Evolutionary conservation across 257 asterid species (phyloP), one percentile per base, ranked within the genome.

Genomic region (Ophiorrhiza pumila): DNA sequence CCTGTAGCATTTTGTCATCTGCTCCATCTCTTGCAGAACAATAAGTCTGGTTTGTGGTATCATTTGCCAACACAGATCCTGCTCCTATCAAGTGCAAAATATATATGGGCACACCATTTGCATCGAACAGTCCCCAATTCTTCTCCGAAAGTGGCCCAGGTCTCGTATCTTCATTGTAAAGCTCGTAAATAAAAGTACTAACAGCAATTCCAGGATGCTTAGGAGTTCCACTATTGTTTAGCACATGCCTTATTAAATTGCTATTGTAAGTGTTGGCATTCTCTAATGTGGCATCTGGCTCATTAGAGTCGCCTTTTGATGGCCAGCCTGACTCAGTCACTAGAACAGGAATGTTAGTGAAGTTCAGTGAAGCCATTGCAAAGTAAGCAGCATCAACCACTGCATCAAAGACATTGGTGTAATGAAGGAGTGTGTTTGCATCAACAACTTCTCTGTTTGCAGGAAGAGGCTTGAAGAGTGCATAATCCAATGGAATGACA

Each of bases 321-420:
- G 98, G 98, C 98, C 98, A 93, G 1, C 98, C 98, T 0, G 98
- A 80, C 72, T 93, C 98, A 0, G 96, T 89, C 79, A 91, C 97
- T 67, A 87, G 15, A 42, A 93, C 83, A 1, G 98, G 98, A 37
- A 93, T 78, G 47, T 91, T 93, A 0, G 97, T 93, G 90, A 93
- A 80, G 79, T 93, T 91, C 5, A 93, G 85, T 63, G 86, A 84
- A 23, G 81, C 74, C 96, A 93, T 87, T 0, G 98, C 97, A 58
- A 85, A 93, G 74, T 91, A 93, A 4, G 97, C 94, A 5, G 98
- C 98, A 73, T 93, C 98, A 0, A 93, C 79, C 85, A 93, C 72
- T 1, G 98, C 98, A 73, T 93, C 98, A 59, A 93, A 93, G 23
- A 93, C 97, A 23, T 91, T 93, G 1, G 91, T 37, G 59, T 93